phyloP scores from a whole-genome alignment of 164 flowering plant species.

The Houttuynia cordata region DNA sequence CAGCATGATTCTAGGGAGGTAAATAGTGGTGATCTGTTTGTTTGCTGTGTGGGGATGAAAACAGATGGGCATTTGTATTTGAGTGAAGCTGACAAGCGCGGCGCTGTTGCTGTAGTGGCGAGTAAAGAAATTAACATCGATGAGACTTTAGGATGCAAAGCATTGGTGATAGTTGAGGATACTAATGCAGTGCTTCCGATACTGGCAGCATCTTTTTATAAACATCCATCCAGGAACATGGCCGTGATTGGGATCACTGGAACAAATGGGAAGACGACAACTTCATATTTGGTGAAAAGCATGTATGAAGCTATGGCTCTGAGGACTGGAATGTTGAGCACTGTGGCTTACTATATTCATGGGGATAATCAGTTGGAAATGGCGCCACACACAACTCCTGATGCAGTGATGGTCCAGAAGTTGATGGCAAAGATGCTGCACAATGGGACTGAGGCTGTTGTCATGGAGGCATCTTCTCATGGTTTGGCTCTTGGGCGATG shows the following conservation, averaged over 20 bases:
- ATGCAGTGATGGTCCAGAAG: conserved; percentile 78
- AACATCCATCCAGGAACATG: conserved; percentile 67
- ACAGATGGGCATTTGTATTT: conserved; percentile 80
- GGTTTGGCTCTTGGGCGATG: conserved; percentile 62
- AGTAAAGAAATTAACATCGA: conserved; percentile 84
- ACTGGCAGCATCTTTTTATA: conserved; percentile 70
- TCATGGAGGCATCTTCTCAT: conserved; percentile 79
- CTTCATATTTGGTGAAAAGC: conserved; percentile 59
- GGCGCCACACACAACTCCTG: conserved; percentile 41
- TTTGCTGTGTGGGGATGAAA: conserved; percentile 70
- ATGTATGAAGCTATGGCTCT: conserved; percentile 93
- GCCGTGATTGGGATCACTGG: conserved; percentile 90
- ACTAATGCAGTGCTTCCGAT: conserved; percentile 62
- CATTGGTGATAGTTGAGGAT: conserved; percentile 88
- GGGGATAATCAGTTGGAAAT: conserved; percentile 75
- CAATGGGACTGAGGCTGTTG: conserved; percentile 93
- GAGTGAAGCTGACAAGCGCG: conserved; percentile 93
- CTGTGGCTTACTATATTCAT: conserved; percentile 64
- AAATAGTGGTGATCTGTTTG: conserved; percentile 74
- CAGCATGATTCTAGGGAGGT: conserved; percentile 87
- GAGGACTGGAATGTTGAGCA: conserved; percentile 82
- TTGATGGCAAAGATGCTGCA: conserved; percentile 91
- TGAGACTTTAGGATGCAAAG: conserved; percentile 81
- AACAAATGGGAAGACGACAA: conserved; percentile 80
- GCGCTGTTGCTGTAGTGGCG: conserved; percentile 94